A percentile compares a stretch with the other conserved stretches of the same genome.
These are phyloP conservation scores for Panellus pusillus DNA, from an alignment of 768 basidiomycete species.

Conservation along the genomic window DNA sequence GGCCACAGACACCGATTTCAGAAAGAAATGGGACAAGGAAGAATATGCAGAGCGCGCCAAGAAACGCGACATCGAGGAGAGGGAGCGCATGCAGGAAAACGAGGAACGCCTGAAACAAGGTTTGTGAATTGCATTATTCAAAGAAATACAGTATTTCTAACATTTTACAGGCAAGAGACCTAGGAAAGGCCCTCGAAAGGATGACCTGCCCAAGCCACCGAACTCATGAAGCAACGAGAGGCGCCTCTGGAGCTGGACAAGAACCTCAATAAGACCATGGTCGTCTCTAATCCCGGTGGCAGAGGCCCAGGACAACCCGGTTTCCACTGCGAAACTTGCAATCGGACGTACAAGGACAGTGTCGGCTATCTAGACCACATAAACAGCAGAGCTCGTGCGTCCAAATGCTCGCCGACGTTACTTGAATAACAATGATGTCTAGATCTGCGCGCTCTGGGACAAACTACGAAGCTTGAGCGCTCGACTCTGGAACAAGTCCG, in stretches of 20 bases:
- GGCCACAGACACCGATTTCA: slow-evolving; percentile 69
- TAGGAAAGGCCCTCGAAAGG: slow-evolving; percentile 55
- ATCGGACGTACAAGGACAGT: slow-evolving; percentile 89
- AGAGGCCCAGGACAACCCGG: slow-evolving; percentile 90
- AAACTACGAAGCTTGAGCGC: slow-evolving; percentile 87
- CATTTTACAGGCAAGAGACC: slow-evolving; percentile 74
- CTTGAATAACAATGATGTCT: slow-evolving; percentile 1
- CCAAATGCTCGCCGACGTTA: not conserved
- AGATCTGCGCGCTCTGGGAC: slow-evolving; percentile 95
- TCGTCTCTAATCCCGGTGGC: slow-evolving; percentile 82
- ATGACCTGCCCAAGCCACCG: slow-evolving; percentile 89
- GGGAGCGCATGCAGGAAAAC: slow-evolving; percentile 82
- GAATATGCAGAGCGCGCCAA: slow-evolving; percentile 84
- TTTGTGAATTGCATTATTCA: slow-evolving; percentile 26
- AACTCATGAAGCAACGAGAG: slow-evolving; percentile 89
- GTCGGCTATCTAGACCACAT: slow-evolving; percentile 95
- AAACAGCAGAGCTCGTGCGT: slow-evolving; percentile 90
- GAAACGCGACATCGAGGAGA: slow-evolving; percentile 77
- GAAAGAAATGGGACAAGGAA: slow-evolving; percentile 95
- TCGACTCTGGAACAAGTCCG: slow-evolving; percentile 94
- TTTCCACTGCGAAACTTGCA: slow-evolving; percentile 92
- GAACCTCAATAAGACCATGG: slow-evolving; percentile 92
- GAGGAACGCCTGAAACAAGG: slow-evolving; percentile 85
- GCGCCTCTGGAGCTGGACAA: slow-evolving; percentile 86
- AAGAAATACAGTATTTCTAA: slow-evolving; percentile 8